Evolutionary conservation across 257 asterid species (phyloP).

Genomic region (Haberlea rhodopensis): DNA sequence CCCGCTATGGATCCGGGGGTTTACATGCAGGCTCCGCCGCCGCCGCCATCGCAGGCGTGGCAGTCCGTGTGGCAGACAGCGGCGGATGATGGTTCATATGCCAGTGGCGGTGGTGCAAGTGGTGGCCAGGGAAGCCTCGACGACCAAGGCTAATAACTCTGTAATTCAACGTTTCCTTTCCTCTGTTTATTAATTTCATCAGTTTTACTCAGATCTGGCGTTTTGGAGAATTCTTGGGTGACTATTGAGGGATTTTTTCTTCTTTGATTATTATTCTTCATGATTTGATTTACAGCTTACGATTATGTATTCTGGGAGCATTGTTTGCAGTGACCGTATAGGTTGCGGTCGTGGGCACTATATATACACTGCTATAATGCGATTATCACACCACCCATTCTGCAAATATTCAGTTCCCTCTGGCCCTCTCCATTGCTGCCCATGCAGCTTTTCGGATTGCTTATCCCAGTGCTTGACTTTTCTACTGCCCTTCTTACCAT

Average conservation of each 20-base stretch:
- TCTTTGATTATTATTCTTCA: not conserved
- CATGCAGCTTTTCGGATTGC: no score
- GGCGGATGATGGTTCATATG: conserved; percentile 60
- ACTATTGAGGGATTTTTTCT: not conserved
- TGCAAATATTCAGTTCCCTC: not conserved
- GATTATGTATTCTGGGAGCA: not conserved
- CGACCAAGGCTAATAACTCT: conserved; percentile 62
- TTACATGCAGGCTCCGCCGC: conserved; percentile 54
- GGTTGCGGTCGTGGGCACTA: not conserved
- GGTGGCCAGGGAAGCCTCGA: conserved; percentile 64
- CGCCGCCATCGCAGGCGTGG: conserved; percentile 79
- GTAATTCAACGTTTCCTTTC: not conserved
- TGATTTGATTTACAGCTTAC: not conserved
- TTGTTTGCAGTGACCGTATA: not conserved
- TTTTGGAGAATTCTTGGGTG: not conserved
- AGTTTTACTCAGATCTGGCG: conserved; percentile 26
- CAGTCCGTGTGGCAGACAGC: conserved; percentile 76
- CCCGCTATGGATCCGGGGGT: conserved; percentile 69
- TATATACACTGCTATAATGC: not conserved
- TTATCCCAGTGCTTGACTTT: no score
- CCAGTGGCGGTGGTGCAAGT: conserved; percentile 45
- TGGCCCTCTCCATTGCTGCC: no score
- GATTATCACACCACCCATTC: not conserved
- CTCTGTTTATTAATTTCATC: not conserved
- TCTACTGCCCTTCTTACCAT: not conserved